Base-by-base conservation (phyloP, 176 grass and related monocot genomes). In the Paspalum notatum region DNA sequence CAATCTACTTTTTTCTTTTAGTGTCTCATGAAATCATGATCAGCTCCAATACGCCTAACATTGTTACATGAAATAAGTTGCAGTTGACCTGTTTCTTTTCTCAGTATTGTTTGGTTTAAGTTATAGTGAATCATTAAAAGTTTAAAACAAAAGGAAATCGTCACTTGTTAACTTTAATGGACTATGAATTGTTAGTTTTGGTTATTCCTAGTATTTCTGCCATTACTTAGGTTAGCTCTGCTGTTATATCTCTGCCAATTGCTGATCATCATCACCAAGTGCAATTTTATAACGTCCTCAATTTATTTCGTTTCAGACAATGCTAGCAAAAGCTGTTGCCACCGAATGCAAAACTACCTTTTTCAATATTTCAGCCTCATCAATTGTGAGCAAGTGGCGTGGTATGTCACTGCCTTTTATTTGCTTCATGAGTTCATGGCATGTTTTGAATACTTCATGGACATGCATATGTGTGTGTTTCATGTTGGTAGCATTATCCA, bases 321-420 rank as follows among this genome's bases (percentile, higher is more conserved):
- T 98, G 95, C 92, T 95, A 78, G 95, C 92, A 49, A 98, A 98
- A 87, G 92, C 95, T 83, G 95, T 98, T 61, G 92, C 92, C 83
- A 91, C 95, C 38, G 95, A 98, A 60, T 98, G 95, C 90, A 94
- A 93, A 58, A 98, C 90, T 13, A 98, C 90, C 5, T 98, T 98
- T 85, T 98, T 98, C 90, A 94, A 98, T 55, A 98, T 98, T 83
- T 98, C 95, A 67, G 92, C 95, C 16, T 98, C 92, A 22, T 98
- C 92, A 71, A 87, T 98, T 81, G 92, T 98, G 62, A 98, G 92
- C 75, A 98, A 98, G 79, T 98, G 92, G 90, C 88, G 88, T 24
- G 95, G 95, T 98, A 89, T 73, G 79, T 73, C 63, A 24, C 26
- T 43, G 32, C 20, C 5, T 75, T 76, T 47, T 67, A 9, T 58